Base-by-base conservation (phyloP, 2,329 filamentous ascomycete genomes). In the Calonectria henricotiae region DNA sequence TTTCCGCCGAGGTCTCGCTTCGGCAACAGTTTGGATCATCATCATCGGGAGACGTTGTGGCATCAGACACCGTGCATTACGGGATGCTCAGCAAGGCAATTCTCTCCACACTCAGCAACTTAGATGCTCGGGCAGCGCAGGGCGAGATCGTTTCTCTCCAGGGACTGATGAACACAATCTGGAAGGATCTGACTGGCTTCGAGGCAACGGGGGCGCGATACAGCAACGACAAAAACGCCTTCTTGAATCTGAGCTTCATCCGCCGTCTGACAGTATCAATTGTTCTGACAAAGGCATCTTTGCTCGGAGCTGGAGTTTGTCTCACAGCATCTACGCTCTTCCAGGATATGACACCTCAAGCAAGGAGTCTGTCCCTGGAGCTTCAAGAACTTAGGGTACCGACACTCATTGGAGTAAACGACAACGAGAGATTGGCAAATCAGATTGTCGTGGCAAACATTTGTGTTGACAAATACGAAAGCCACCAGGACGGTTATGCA, bases 41-140 rank as follows among this genome's bases (percentile, higher is more conserved):
- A 1, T 89, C 90, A 0, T 76, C 85, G 1, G 80, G 81, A 5
- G 93, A 95, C 82, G 83, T 83, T 9, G 87, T 95, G 39, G 87
- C 89, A 54, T 81, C 82, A n/a, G 92, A 92, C 78, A 95, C 93
- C 2, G 89, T 94, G 27, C 92, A 95, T 82, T 95, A 95, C 77
- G 93, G 93, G 2, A 86, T 84, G 11, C 85, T 95, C 15, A 91
- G 90, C 83, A 94, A 94, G 82, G 85, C 86, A 0, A 85, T 95
- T 15, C 82, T 92, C 37, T 80, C 81, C 27, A 83, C 83, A 13
- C 78, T 91, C 30, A 80, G 82, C 54, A 71, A 80, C n/a, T 75
- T 79, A 25, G 68, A 65, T 54, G 30, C 27, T 17, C 49, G 54
- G 32, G 49, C 65, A 41, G 37, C 51, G 2, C 43, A 62, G 6